These are phyloP conservation scores for Tuctoria greenei DNA, from an alignment of 176 grass and related monocot species.

Conservation along the genomic window DNA sequence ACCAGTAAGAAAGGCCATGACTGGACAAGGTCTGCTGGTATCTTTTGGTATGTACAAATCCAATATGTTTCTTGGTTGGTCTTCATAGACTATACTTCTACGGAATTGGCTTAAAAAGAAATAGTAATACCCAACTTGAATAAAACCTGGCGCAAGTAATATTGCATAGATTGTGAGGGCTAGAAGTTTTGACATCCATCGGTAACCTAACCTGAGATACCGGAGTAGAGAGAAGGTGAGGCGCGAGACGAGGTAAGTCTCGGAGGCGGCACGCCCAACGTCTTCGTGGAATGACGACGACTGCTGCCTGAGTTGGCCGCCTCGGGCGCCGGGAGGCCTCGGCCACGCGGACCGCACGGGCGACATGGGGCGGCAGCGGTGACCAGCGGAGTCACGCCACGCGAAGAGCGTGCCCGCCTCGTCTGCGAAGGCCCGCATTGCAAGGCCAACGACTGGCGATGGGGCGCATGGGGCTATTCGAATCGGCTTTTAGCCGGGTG, in stretches of 20 bases:
- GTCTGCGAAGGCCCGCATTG: slow-evolving; percentile 44
- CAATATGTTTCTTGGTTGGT: slow-evolving; percentile 93
- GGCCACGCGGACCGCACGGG: slow-evolving; percentile 37
- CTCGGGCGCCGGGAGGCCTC: slow-evolving; percentile 15
- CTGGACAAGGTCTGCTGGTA: slow-evolving; percentile 60
- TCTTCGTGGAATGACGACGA: no score
- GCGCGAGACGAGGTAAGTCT: no score
- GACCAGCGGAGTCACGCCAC: slow-evolving; percentile 42
- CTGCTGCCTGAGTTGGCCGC: slow-evolving; percentile 11
- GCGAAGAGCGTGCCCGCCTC: slow-evolving; percentile 50
- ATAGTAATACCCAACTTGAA: slow-evolving; percentile 99
- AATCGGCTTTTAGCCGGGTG: no score
- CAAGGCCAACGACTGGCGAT: not conserved
- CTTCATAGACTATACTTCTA: slow-evolving; percentile 93
- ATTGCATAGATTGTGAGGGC: slow-evolving; percentile 77
- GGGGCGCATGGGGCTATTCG: slow-evolving; percentile 2
- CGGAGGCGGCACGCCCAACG: no score
- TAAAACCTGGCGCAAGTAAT: slow-evolving; percentile 91
- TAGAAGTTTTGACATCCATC: slow-evolving; percentile 84
- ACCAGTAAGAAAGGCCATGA: slow-evolving; percentile 93
- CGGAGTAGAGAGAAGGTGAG: no score
- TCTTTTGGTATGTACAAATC: slow-evolving; percentile 87
- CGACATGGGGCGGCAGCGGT: slow-evolving; percentile 35
- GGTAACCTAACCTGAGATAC: slow-evolving; percentile 78
- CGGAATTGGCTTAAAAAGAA: slow-evolving; percentile 86